Evolutionary conservation across 495 filamentous ascomycete species (phyloP), one percentile per base, ranked within the genome.

Genomic region (Sordaria brevicollis): DNA sequence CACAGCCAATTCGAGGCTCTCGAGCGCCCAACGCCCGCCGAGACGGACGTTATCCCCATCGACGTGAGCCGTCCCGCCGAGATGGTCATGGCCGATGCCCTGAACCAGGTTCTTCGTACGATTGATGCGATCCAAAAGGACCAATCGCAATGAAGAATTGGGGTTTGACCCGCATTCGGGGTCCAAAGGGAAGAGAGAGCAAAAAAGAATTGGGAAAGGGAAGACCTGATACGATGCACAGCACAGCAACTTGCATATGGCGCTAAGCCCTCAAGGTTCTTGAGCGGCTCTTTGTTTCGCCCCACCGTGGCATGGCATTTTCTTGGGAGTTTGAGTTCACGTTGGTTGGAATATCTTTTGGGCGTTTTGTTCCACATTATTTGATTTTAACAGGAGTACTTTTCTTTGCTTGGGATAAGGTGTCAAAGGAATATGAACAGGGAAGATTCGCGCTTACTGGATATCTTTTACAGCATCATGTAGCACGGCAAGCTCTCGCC

Each of bases 1-100:
- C 90, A 90, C 68, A 94, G 91, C 77, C 96, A 99, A 77, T 89
- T 97, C 73, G 86, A 89, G 69, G 89, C 88, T 66, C 85, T 99
- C 19, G 93, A 99, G 80, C 88, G 90, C 74, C 96, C 96, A 0
- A 86, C 83, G 62, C 74, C 83, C 69, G 88, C 89, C 37, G 96
- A 99, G 82, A 87, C 84, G 74, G 95, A 99, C 80, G 92, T 93
- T 70, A 85, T 97, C 66, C 89, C 86, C 65, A 84, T 99, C 57
- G 91, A 97, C 80, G 94, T 95, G 41, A 86, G 86, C 71, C 88
- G 84, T 1, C 79, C 87, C 11, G 78, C 85, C 70, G 86, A 86
- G 29, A 84, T 88, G 65, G 93, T 98, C 37, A 85, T 91, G 81
- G 81, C 81, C 19, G 84, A 89, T 65, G 88, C 91, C 4, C 75